Percentiles rank a stretch among this genome's conserved stretches.
These are phyloP conservation scores for Dissophora ornata DNA, from an alignment of 192 early-diverging fungal species.

Conservation along the genomic window DNA sequence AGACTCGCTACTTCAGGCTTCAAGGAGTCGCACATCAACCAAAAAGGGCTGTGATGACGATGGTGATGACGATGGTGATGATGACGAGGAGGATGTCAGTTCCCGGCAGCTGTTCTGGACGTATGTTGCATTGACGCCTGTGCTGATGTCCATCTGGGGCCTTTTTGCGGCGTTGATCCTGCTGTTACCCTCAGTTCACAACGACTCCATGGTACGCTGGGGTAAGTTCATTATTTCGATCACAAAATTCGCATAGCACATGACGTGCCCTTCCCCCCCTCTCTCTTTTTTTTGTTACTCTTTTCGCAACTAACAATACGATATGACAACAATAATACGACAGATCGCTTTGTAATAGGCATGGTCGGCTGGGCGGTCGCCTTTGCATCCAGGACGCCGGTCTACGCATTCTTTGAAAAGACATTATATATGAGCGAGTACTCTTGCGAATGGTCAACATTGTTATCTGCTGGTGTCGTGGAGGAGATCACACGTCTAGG, in stretches of 20 bases:
- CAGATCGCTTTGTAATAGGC: conserved; percentile 44
- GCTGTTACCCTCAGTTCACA: conserved; percentile 14
- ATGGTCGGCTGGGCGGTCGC: conserved; percentile 47
- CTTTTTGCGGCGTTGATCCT: conserved; percentile 31
- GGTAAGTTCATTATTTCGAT: conserved; percentile 30
- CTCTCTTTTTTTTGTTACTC: too few species aligned
- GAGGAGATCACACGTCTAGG: conserved; percentile 42
- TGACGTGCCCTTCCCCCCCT: too few species aligned
- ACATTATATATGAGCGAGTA: conserved; percentile 1
- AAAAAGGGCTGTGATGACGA: background rate
- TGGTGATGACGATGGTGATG: background rate
- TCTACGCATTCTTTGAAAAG: conserved; percentile 37
- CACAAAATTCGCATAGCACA: too few species aligned
- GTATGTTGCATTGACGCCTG: conserved; percentile 26
- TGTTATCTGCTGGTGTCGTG: conserved; percentile 28
- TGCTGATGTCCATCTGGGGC: conserved; percentile 29
- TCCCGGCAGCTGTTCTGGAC: conserved; percentile 37
- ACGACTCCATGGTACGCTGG: conserved; percentile 25
- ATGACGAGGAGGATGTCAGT: background rate
- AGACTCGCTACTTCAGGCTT: background rate
- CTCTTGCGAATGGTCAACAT: conserved; percentile 32
- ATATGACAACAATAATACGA: background rate
- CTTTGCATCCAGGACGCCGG: conserved; percentile 37
- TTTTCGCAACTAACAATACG: background rate
- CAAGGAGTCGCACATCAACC: background rate